Evolutionary conservation across 257 asterid genomes (phyloP).

Genomic region (Nicotiana undulata): DNA sequence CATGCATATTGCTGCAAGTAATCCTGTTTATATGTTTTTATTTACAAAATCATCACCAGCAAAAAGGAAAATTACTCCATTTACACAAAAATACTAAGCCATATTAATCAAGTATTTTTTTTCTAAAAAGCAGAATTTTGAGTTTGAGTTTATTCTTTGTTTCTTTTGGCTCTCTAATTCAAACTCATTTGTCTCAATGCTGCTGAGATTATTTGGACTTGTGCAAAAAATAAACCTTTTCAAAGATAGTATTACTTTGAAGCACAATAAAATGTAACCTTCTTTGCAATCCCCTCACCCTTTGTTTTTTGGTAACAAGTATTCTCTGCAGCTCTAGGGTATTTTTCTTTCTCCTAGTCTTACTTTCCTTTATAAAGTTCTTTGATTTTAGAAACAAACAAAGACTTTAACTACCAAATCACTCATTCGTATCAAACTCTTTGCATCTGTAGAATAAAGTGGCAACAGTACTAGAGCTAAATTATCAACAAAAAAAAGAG

Average conservation of each 20-base stretch:
- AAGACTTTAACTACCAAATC: not conserved
- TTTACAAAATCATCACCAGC: not conserved
- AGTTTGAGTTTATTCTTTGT: not conserved
- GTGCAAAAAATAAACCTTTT: not conserved
- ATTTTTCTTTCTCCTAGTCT: too few relatives aligned
- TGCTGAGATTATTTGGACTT: slow-evolving; percentile 1
- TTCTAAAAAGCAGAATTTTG: not conserved
- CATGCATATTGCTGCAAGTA: not conserved
- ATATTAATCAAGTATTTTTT: not conserved
- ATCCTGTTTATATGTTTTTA: not conserved
- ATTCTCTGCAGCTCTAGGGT: not conserved
- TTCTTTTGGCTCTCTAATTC: not conserved
- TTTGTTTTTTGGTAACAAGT: too few relatives aligned
- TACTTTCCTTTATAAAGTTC: not conserved
- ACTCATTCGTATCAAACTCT: not conserved
- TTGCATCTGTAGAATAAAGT: not conserved
- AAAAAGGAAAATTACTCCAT: not conserved
- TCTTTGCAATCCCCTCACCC: not conserved
- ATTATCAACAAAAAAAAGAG: not conserved
- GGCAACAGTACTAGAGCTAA: not conserved
- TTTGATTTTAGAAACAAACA: not conserved
- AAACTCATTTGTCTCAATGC: not conserved
- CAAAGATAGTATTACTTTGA: not conserved
- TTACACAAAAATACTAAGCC: not conserved
- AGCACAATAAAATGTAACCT: not conserved